Base-by-base conservation (phyloP, 805 yeast species). In the Starmerella floris region DNA sequence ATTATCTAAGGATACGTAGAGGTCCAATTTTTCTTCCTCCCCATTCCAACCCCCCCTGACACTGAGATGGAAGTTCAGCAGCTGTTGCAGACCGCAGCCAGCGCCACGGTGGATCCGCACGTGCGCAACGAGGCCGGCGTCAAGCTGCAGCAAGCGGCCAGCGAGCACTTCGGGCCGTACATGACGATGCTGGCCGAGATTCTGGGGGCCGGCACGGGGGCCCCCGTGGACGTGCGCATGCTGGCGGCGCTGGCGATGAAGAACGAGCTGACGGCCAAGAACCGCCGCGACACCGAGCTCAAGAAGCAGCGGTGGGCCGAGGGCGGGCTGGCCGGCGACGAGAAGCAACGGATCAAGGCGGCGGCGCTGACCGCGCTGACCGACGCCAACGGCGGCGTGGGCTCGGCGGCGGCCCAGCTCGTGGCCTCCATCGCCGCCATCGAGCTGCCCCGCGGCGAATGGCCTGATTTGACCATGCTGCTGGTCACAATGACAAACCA, bases 341-440 rank as follows among this genome's bases (percentile, higher is more conserved):
- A 73, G 25, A 83, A 76, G 61, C 56, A 63, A 8, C 73, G 74
- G 49, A 79, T 88, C 57, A 85, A 83, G 65, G 67, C 70, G 6
- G 46, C 51, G 5, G 71, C 84, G 0, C 61, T 88, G 39, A 63
- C 64, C 35, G 74, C 87, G 2, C 72, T 91, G 43, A 60, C 78
- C 43, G 69, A 82, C 16, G 59, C 65, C n/a, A 74, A 76, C 54
- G 81, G 74, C 50, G 73, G 83, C 56, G 95, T 88, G 43, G 91
- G 94, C 26, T 76, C 77, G 44, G 72, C 94, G 23, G 79, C 88
- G 22, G 95, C 98, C 21, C 96, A 88, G 66, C 69, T 88, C 51
- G 88, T 91, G 40, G 94, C 97, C 27, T 94, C 96, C 10, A 83
- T 91, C 54, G 98, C 96, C n/a, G 88, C 79, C 50, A 83, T 88